These are phyloP conservation scores for Chalara sp. DNA, from an alignment of 2,329 filamentous ascomycete species.

Conservation along the genomic window DNA sequence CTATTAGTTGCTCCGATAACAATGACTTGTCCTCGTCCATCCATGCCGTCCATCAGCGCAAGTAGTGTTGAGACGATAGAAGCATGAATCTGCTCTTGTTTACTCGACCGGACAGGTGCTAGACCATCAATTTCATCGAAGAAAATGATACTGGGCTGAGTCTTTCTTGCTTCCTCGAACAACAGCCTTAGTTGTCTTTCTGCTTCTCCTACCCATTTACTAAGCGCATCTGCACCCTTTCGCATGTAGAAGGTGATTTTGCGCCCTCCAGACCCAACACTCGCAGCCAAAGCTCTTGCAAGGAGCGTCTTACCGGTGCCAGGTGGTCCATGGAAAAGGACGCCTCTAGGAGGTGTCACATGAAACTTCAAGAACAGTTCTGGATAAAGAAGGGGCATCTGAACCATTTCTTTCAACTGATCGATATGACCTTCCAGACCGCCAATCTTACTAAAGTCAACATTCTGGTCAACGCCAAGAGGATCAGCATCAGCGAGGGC, in stretches of 20 bases:
- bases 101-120: slow-evolving; percentile 91
- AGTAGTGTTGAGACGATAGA: slow-evolving; percentile 95
- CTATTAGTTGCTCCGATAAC: slow-evolving; percentile 98
- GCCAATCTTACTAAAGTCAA: slow-evolving; percentile 92
- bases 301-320: slow-evolving; percentile 95
- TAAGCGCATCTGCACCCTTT: slow-evolving; percentile 93
- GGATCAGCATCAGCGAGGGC: slow-evolving; percentile 90
- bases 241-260: slow-evolving; percentile 99
- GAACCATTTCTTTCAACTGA: slow-evolving; percentile 97
- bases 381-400: slow-evolving; percentile 86
- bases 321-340: slow-evolving; percentile 93
- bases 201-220: slow-evolving; percentile 98
- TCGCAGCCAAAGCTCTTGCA: slow-evolving; percentile 85
- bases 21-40: slow-evolving; percentile 95
- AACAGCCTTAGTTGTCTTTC: slow-evolving; percentile 89
- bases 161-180: slow-evolving; percentile 93
- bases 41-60: slow-evolving; percentile 96
- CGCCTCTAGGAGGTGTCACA: slow-evolving; percentile 88
- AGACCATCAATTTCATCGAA: slow-evolving; percentile 98
- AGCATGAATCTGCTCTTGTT: slow-evolving; percentile 97
- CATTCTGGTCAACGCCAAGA: slow-evolving; percentile 83
- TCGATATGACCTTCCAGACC: slow-evolving; percentile 91
- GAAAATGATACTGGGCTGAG: slow-evolving; percentile 97
- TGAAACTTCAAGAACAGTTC: slow-evolving; percentile 89
- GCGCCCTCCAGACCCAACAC: slow-evolving; percentile 77